Conservation (phyloP, 2,329 filamentous ascomycete species). For the Cytospora piceicola region DNA sequence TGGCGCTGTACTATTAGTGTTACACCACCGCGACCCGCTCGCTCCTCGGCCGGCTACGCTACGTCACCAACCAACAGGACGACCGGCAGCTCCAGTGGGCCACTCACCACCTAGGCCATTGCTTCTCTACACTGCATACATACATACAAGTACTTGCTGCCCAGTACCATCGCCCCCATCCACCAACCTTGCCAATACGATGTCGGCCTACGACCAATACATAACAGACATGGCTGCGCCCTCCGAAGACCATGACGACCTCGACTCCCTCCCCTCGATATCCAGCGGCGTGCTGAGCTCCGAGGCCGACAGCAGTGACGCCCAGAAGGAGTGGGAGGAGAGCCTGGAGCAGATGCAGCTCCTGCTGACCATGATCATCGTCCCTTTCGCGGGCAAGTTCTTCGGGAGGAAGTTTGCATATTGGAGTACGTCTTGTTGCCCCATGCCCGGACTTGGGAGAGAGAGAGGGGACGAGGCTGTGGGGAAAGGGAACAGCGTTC, state of each 20-base stretch:
- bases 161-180: background rate
- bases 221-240: conserved; percentile 52
- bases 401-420: conserved; percentile 94
- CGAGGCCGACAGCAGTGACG: conserved; percentile 64
- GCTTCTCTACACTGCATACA: too few relatives aligned
- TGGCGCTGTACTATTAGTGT: too few relatives aligned
- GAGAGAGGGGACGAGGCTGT: background rate
- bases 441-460: background rate
- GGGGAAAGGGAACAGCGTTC: background rate
- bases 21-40: background rate
- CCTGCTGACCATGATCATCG: conserved; percentile 88
- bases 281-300: conserved; percentile 55
- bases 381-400: conserved; percentile 94
- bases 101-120: background rate
- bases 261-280: conserved; percentile 67
- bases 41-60: conserved; percentile 1
- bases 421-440: conserved; percentile 71
- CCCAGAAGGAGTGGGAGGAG: conserved; percentile 92
- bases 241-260: conserved; percentile 53
- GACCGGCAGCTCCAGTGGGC: conserved; percentile 14
- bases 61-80: conserved; percentile 2
- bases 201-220: conserved; percentile 51
- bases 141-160: background rate
- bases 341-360: conserved; percentile 93
- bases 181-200: conserved; percentile 6